phyloP scores from a whole-genome alignment of 2,329 filamentous ascomycete species.

The Fonsecaea pedrosoi region DNA sequence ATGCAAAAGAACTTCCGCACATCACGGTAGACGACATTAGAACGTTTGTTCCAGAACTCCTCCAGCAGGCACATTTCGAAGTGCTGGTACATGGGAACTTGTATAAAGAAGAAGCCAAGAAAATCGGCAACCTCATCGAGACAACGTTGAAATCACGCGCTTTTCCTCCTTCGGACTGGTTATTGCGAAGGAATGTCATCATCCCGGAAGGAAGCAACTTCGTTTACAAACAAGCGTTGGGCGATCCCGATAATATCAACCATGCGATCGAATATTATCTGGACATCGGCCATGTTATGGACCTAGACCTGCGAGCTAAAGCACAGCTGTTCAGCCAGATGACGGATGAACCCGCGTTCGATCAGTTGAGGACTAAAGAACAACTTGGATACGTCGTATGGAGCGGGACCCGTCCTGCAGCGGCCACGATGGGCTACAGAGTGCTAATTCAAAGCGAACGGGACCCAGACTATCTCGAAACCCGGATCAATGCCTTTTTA shows the following conservation, averaged over 20 bases:
- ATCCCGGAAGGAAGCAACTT: conserved; percentile 82
- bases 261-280: conserved; percentile 82
- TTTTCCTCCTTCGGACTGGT: conserved; percentile 80
- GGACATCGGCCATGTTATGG: conserved; percentile 71
- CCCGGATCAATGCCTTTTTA: conserved; percentile 86
- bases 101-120: conserved; percentile 89
- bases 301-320: conserved; percentile 75
- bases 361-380: conserved; percentile 94
- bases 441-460: conserved; percentile 94
- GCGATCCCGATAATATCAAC: conserved; percentile 88
- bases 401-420: conserved; percentile 72
- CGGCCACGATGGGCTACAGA: conserved; percentile 83
- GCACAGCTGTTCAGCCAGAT: conserved; percentile 85
- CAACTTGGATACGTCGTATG: conserved; percentile 95
- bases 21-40: conserved; percentile 77
- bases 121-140: conserved; percentile 82
- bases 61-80: conserved; percentile 86
- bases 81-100: conserved; percentile 89
- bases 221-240: conserved; percentile 78
- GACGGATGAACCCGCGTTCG: conserved; percentile 89
- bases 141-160: conserved; percentile 74
- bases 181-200: conserved; percentile 75
- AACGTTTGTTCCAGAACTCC: conserved; percentile 77
- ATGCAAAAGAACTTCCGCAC: conserved; percentile 75
- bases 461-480: conserved; percentile 80